A percentile compares a stretch with the other conserved stretches of the same genome.
Evolutionary conservation across 371 early-diverging fungal genomes (phyloP).

Genomic region (Apophysomyces elegans): DNA sequence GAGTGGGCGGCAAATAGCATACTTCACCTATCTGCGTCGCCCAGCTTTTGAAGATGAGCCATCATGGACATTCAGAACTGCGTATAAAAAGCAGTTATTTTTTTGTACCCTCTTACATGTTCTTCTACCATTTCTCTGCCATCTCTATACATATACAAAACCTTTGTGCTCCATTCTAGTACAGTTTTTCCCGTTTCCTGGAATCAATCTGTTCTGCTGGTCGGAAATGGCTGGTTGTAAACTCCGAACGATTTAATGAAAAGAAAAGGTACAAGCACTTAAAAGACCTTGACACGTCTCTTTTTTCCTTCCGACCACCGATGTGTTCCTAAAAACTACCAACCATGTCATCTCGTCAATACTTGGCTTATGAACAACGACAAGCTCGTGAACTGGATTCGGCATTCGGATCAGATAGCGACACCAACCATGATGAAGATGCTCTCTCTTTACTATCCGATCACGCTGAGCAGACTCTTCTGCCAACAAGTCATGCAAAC

Average conservation of each 20-base stretch:
- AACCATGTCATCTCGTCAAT: constrained; percentile 11
- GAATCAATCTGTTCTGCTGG: no score
- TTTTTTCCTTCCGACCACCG: neutral
- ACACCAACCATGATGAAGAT: constrained; percentile 39
- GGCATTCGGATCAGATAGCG: constrained; percentile 28
- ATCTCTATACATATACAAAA: no score
- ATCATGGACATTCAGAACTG: no score
- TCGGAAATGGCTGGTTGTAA: neutral
- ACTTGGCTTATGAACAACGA: constrained; percentile 15
- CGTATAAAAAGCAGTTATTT: no score
- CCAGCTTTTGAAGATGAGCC: no score
- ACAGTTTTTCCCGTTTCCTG: no score
- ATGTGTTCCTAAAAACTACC: constrained; percentile 6
- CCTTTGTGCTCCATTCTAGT: no score
- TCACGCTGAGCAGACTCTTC: constrained; percentile 38
- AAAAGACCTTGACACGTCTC: neutral
- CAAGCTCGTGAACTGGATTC: constrained; percentile 26
- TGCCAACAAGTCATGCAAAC: constrained; percentile 44
- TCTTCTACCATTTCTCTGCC: no score
- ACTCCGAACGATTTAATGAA: neutral
- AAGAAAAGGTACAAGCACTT: neutral
- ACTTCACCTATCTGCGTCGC: no score
- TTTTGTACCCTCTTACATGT: no score
- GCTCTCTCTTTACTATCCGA: constrained; percentile 27
- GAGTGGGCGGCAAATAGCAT: no score